Percentiles rank a stretch among this genome's conserved stretches.
These are phyloP conservation scores for Venturia carpophila DNA, from an alignment of 2,329 filamentous ascomycete species.

Conservation along the genomic window DNA sequence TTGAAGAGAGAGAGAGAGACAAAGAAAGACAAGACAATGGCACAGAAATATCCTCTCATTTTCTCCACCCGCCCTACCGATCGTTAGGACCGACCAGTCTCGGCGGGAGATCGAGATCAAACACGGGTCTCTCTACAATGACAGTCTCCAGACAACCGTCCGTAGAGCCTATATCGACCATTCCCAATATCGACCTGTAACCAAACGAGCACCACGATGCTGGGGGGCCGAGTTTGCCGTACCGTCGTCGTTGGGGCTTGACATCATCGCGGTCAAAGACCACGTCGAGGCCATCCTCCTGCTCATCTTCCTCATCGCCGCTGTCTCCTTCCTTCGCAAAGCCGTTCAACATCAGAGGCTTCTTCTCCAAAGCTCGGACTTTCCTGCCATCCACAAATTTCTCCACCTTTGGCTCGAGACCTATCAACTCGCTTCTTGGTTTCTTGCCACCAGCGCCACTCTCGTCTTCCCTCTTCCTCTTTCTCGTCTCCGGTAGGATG, in stretches of 20 bases:
- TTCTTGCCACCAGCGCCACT: slow-evolving; percentile 14
- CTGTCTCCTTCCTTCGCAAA: slow-evolving; percentile 21
- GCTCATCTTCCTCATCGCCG: background rate
- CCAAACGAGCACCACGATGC: slow-evolving; percentile 77
- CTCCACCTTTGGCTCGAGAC: slow-evolving; percentile 11
- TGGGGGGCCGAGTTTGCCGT: slow-evolving; percentile 22
- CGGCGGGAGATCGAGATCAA: slow-evolving; percentile 65
- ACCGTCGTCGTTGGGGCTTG: background rate
- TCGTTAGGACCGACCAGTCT: slow-evolving; percentile 14
- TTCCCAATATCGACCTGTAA: slow-evolving; percentile 85
- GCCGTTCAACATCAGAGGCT: slow-evolving; percentile 20
- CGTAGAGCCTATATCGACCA: slow-evolving; percentile 45
- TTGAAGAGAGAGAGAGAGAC: background rate
- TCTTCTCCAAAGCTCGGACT: background rate
- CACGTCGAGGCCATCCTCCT: slow-evolving; percentile 8
- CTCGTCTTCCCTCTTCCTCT: slow-evolving; percentile 16
- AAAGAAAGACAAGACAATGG: background rate
- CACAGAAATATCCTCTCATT: background rate
- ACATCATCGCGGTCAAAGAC: background rate
- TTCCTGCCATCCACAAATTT: slow-evolving; percentile 3
- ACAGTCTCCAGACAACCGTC: slow-evolving; percentile 62
- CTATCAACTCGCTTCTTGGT: background rate
- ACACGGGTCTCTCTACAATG: slow-evolving; percentile 76
- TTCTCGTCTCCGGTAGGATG: background rate
- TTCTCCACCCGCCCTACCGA: background rate